Evolutionary conservation across 1,284 basidiomycete genomes (phyloP).

Genomic region (Melampsora abietis-canadensis): DNA sequence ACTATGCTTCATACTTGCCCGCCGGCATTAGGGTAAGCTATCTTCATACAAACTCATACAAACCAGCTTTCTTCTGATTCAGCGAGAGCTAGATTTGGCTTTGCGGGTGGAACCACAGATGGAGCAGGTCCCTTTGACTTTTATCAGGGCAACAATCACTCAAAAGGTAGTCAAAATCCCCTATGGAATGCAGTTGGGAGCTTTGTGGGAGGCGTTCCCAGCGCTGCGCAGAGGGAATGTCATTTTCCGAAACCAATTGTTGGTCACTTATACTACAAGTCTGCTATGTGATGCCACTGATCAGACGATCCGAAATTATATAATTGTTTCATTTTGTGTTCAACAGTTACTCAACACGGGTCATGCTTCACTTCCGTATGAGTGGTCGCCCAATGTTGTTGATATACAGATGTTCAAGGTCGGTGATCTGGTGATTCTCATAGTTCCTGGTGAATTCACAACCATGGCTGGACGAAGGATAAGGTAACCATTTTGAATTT

Average conservation of each 20-base stretch:
- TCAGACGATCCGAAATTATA: not conserved
- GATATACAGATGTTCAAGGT: slow-evolving; percentile 74
- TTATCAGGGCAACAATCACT: slow-evolving; percentile 69
- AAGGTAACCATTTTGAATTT: slow-evolving; percentile 50
- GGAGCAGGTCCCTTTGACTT: slow-evolving; percentile 80
- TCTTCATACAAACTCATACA: slow-evolving; percentile 4
- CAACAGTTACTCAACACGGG: slow-evolving; percentile 47
- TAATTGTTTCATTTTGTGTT: not conserved
- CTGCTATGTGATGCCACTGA: not conserved
- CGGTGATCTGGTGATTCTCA: slow-evolving; percentile 72
- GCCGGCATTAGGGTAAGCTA: slow-evolving; percentile 66
- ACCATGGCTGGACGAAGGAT: slow-evolving; percentile 61
- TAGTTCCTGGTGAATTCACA: slow-evolving; percentile 68
- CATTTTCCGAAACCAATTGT: slow-evolving; percentile 77
- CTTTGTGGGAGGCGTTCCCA: slow-evolving; percentile 65
- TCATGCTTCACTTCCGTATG: slow-evolving; percentile 60
- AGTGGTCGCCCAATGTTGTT: slow-evolving; percentile 72
- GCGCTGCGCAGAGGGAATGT: slow-evolving; percentile 65
- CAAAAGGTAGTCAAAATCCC: slow-evolving; percentile 62
- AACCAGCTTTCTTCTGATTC: slow-evolving; percentile 40
- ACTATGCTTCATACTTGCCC: slow-evolving; percentile 66
- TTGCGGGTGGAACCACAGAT: slow-evolving; percentile 75
- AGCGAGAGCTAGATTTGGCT: slow-evolving; percentile 61
- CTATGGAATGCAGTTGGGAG: slow-evolving; percentile 70
- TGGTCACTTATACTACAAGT: slow-evolving; percentile 53